These are phyloP conservation scores for Pseudogymnoascus verrucosus DNA, from an alignment of 2,329 filamentous ascomycete species.

Conservation along the genomic window DNA sequence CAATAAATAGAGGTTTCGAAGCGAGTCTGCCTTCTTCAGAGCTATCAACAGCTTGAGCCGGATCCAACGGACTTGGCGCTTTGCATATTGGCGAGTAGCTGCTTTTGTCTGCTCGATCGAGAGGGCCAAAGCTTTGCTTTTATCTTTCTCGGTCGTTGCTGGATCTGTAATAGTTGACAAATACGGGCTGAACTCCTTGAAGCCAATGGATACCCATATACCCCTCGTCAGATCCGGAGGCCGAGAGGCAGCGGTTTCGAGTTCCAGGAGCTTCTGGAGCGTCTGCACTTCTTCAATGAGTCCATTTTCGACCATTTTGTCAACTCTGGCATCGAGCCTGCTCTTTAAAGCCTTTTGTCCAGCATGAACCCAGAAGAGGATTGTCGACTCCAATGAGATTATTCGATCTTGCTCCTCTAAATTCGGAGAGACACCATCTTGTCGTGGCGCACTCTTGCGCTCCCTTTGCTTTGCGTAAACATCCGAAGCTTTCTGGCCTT, in stretches of 20 bases:
- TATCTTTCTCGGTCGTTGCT: slow-evolving; percentile 26
- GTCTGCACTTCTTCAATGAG: slow-evolving; percentile 53
- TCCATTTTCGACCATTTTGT: slow-evolving; percentile 69
- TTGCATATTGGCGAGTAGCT: slow-evolving; percentile 82
- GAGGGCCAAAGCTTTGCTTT: slow-evolving; percentile 43
- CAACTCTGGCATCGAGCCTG: slow-evolving; percentile 69
- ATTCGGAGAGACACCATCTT: slow-evolving; percentile 19
- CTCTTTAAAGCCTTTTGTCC: slow-evolving; percentile 57
- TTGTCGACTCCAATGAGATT: slow-evolving; percentile 34
- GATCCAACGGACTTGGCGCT: slow-evolving; percentile 80
- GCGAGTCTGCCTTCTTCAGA: slow-evolving; percentile 44
- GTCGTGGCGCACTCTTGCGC: slow-evolving; percentile 28
- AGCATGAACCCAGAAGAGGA: slow-evolving; percentile 80
- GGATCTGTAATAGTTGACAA: slow-evolving; percentile 39
- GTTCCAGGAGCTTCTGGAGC: slow-evolving; percentile 41
- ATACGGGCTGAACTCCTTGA: slow-evolving; percentile 80
- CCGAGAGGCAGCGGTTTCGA: slow-evolving; percentile 39
- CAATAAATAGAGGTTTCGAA: slow-evolving; percentile 63
- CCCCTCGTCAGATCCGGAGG: slow-evolving; percentile 66
- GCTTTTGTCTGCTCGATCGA: slow-evolving; percentile 71
- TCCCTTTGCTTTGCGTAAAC: slow-evolving; percentile 72
- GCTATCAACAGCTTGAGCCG: slow-evolving; percentile 69
- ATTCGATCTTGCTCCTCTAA: slow-evolving; percentile 26
- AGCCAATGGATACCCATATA: slow-evolving; percentile 96
- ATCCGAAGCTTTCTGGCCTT: slow-evolving; percentile 73